A percentile compares a stretch with the other conserved stretches of the same genome.
Conservation (phyloP, 1,284 basidiomycete species). For the Ganoderma meredithae region DNA sequence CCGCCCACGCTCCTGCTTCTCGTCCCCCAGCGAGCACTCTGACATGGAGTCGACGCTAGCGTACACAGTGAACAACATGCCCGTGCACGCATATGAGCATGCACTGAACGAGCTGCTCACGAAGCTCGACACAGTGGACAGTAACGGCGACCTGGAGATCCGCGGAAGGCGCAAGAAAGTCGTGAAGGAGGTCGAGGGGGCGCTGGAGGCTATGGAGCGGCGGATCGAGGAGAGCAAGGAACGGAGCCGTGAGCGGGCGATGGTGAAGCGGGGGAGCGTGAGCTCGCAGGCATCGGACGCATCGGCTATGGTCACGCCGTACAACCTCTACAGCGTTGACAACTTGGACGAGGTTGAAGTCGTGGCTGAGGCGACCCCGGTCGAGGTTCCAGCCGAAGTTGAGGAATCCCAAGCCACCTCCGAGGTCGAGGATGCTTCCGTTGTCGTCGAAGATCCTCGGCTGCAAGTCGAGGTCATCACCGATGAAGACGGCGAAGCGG, state of each 20-base stretch:
- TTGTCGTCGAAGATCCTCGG: neutral
- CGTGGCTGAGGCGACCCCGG: neutral
- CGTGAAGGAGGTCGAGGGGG: slow-evolving; percentile 68
- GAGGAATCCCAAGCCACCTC: neutral
- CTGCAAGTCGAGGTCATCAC: too few relatives aligned
- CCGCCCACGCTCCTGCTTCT: slow-evolving; percentile 12
- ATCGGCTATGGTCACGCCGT: too few relatives aligned
- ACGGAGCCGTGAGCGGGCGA: slow-evolving; percentile 28
- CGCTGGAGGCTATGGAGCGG: slow-evolving; percentile 55
- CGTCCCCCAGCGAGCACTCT: slow-evolving; percentile 15
- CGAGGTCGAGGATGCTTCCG: neutral
- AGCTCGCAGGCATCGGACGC: too few relatives aligned
- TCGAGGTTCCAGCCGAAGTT: neutral
- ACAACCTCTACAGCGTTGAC: too few relatives aligned
- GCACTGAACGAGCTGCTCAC: slow-evolving; percentile 67
- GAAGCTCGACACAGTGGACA: slow-evolving; percentile 71
- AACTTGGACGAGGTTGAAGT: too few relatives aligned
- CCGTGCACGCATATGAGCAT: slow-evolving; percentile 58
- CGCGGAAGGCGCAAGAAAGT: slow-evolving; percentile 64
- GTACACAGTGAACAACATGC: slow-evolving; percentile 55
- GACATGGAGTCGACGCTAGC: slow-evolving; percentile 33
- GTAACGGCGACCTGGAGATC: slow-evolving; percentile 64
- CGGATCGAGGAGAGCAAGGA: slow-evolving; percentile 45
- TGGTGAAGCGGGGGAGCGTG: neutral
- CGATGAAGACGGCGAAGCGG: neutral